phyloP scores from a whole-genome alignment of 371 early-diverging fungal species.

The Cokeromyces recurvatus region DNA sequence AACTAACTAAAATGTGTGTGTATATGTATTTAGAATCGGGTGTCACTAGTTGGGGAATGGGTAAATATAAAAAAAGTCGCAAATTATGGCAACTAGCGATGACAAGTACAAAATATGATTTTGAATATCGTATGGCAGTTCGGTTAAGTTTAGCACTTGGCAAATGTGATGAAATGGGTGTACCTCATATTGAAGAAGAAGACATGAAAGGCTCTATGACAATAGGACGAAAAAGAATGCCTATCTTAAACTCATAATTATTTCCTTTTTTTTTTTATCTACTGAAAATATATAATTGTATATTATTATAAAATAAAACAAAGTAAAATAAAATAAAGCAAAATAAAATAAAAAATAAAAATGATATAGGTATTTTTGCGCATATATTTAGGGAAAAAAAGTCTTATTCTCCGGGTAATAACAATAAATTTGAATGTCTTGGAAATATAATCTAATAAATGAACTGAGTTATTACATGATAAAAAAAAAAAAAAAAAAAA shows the following conservation, averaged over 20 bases:
- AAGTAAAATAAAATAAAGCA: no score
- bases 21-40: conserved; percentile 46
- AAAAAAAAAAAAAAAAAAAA: no score
- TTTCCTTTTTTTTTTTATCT: conserved; percentile 7
- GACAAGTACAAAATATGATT: conserved; percentile 53
- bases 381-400: no score
- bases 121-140: conserved; percentile 56
- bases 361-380: no score
- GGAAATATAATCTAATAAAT: no score
- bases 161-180: conserved; percentile 41
- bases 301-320: no score
- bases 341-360: no score
- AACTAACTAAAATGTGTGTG: no score
- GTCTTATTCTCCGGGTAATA: no score
- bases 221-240: conserved; percentile 45
- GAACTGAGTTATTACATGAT: no score
- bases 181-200: conserved; percentile 22
- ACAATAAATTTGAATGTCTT: no score
- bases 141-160: conserved; percentile 37
- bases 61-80: conserved; percentile 40
- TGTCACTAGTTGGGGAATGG: conserved; percentile 50
- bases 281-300: no score
- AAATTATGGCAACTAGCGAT: conserved; percentile 52
- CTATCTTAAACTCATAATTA: conserved; percentile 11
- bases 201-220: conserved; percentile 28